Evolutionary conservation across 2,329 filamentous ascomycete species (phyloP).

Genomic region (Cladorrhinum sp.): DNA sequence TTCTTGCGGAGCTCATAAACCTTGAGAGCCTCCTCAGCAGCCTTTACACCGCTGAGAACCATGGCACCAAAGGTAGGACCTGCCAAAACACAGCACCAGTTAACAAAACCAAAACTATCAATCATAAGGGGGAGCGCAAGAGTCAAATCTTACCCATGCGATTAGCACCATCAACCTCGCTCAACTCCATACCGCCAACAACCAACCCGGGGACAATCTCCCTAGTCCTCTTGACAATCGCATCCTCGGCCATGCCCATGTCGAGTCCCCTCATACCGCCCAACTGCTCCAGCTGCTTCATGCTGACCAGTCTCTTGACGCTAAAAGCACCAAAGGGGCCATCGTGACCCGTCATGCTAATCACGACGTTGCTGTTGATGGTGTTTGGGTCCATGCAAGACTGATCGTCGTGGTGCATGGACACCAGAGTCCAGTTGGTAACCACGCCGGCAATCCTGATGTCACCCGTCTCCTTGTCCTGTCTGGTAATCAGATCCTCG

Average conservation of each 20-base stretch:
- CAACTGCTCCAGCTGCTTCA: slow-evolving; percentile 78
- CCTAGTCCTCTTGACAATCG: slow-evolving; percentile 87
- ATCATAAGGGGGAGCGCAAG: no score
- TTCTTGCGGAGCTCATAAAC: slow-evolving; percentile 75
- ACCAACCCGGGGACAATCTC: slow-evolving; percentile 86
- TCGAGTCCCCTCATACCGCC: slow-evolving; percentile 91
- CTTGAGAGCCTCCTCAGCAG: slow-evolving; percentile 78
- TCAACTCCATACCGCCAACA: slow-evolving; percentile 92
- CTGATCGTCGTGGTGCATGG: slow-evolving; percentile 84
- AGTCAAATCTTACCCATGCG: slow-evolving; percentile 63
- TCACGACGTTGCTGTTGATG: slow-evolving; percentile 85
- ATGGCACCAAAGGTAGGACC: slow-evolving; percentile 83
- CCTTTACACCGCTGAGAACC: slow-evolving; percentile 84
- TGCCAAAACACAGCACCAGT: slow-evolving; percentile 21
- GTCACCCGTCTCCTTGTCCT: slow-evolving; percentile 45
- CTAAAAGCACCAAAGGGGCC: slow-evolving; percentile 88
- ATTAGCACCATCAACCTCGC: slow-evolving; percentile 86
- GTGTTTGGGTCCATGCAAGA: slow-evolving; percentile 97
- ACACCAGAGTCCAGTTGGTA: slow-evolving; percentile 92
- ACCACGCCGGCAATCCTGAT: slow-evolving; percentile 84
- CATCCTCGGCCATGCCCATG: slow-evolving; percentile 88
- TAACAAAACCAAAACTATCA: not conserved
- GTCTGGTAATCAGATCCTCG: slow-evolving; percentile 87
- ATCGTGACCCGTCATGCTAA: slow-evolving; percentile 89
- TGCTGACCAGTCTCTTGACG: slow-evolving; percentile 86